Evolutionary conservation across 2,329 filamentous ascomycete species (phyloP).

Genomic region (Stemphylium vesicarium): DNA sequence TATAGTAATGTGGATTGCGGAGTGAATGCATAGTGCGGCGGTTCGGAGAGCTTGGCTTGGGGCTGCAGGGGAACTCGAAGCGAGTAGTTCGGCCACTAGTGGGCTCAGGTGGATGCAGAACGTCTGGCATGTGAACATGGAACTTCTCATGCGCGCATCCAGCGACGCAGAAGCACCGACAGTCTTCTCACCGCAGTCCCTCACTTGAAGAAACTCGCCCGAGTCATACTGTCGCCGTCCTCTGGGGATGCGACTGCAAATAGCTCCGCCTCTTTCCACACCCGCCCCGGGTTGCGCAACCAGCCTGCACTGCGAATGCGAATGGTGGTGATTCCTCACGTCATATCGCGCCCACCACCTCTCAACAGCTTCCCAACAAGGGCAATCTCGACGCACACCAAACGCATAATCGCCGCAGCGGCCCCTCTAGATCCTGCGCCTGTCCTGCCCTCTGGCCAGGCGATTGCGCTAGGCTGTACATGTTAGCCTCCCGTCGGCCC

Average conservation of each 20-base stretch:
- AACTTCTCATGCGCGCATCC: constrained; percentile 7
- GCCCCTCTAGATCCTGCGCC: not conserved
- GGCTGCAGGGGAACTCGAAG: not conserved
- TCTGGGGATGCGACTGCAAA: constrained; percentile 22
- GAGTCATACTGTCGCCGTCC: constrained; percentile 8
- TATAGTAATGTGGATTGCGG: not conserved
- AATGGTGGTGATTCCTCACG: constrained; percentile 16
- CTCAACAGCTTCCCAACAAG: constrained; percentile 19
- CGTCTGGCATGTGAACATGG: constrained; percentile 9
- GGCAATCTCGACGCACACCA: not conserved
- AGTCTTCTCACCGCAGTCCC: not conserved
- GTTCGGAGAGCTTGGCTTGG: constrained; percentile 4
- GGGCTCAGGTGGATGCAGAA: not conserved
- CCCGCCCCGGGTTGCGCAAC: constrained; percentile 1
- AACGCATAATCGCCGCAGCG: not conserved
- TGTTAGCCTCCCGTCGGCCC: not conserved
- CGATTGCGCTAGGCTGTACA: constrained; percentile 1
- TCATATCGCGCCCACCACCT: constrained; percentile 19
- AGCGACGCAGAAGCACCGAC: not conserved
- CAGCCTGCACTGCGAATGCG: constrained; percentile 10
- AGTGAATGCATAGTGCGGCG: not conserved
- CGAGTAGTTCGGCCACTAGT: constrained; percentile 3
- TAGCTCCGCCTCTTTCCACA: constrained; percentile 10
- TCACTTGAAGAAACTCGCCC: not conserved
- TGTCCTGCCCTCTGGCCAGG: not conserved